Evolutionary conservation across 2,329 filamentous ascomycete genomes (phyloP).

Genomic region (Neospermospora avenae): DNA sequence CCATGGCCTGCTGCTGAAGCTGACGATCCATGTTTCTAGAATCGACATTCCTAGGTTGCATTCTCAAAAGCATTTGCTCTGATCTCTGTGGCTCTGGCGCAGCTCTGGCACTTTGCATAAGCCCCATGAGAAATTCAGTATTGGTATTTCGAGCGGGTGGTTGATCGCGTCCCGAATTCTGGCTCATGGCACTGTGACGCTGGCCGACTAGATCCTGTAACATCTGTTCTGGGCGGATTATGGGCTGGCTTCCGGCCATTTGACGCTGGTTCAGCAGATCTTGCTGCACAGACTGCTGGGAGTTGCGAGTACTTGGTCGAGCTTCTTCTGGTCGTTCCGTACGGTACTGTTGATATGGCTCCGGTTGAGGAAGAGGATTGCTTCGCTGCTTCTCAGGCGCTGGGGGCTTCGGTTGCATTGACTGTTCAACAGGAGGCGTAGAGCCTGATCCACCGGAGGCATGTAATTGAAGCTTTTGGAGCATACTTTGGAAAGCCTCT

Average conservation of each 20-base stretch:
- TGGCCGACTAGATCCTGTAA: conserved; percentile 58
- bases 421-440: conserved; percentile 42
- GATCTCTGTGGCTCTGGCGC: conserved; percentile 48
- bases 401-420: conserved; percentile 30
- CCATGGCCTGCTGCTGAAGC: conserved; percentile 48
- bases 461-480: conserved; percentile 71
- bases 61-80: conserved; percentile 52
- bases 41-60: conserved; percentile 32
- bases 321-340: conserved; percentile 32
- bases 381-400: conserved; percentile 44
- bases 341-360: conserved; percentile 41
- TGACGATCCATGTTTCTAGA: conserved; percentile 32
- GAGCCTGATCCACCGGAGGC: conserved; percentile 39
- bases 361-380: conserved; percentile 44
- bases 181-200: conserved; percentile 53
- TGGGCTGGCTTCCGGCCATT: conserved; percentile 36
- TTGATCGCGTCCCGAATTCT: conserved; percentile 47
- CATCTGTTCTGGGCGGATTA: conserved; percentile 54
- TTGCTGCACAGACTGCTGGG: conserved; percentile 39
- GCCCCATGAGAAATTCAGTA: conserved; percentile 78
- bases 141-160: conserved; percentile 49
- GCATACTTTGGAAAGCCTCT: conserved; percentile 78
- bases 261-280: conserved; percentile 51
- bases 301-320: conserved; percentile 33
- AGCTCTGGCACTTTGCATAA: conserved; percentile 63